Evolutionary conservation across 805 yeast genomes (phyloP).

Genomic region (Pichia occidentalis): DNA sequence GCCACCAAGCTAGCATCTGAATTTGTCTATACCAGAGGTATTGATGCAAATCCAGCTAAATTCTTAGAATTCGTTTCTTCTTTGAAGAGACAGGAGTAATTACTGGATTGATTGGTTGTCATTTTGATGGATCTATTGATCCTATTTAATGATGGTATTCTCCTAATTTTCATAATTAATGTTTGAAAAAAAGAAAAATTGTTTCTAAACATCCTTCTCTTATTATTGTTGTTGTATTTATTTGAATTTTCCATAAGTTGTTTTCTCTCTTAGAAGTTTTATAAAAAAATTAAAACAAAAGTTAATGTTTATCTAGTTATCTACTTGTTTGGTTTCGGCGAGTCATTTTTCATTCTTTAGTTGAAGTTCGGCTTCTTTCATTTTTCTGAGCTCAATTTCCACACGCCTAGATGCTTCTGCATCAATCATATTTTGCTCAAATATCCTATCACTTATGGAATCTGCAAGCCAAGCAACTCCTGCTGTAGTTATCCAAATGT

Average conservation of each 20-base stretch:
- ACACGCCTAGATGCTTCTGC: slow-evolving; percentile 29
- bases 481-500: slow-evolving; percentile 28
- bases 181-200: not conserved
- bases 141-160: too few relatives aligned
- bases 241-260: not conserved
- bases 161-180: not conserved
- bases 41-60: slow-evolving; percentile 72
- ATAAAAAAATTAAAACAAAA: slow-evolving; percentile 1
- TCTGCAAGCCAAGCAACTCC: slow-evolving; percentile 28
- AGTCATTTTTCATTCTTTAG: not conserved
- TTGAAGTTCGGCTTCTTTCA: slow-evolving; percentile 6
- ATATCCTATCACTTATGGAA: slow-evolving; percentile 22
- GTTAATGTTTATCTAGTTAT: too few relatives aligned
- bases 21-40: slow-evolving; percentile 77
- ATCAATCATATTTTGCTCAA: slow-evolving; percentile 28
- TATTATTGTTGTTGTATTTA: not conserved
- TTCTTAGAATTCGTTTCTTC: slow-evolving; percentile 64
- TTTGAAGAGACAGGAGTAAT: slow-evolving; percentile 37
- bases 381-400: slow-evolving; percentile 21
- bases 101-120: not conserved
- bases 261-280: not conserved
- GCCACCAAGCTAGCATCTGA: slow-evolving; percentile 81
- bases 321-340: too few relatives aligned
- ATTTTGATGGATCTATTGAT: not conserved
- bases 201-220: not conserved